Base-by-base conservation (phyloP, 495 filamentous ascomycete species). In the Penicillium cataractarum region DNA sequence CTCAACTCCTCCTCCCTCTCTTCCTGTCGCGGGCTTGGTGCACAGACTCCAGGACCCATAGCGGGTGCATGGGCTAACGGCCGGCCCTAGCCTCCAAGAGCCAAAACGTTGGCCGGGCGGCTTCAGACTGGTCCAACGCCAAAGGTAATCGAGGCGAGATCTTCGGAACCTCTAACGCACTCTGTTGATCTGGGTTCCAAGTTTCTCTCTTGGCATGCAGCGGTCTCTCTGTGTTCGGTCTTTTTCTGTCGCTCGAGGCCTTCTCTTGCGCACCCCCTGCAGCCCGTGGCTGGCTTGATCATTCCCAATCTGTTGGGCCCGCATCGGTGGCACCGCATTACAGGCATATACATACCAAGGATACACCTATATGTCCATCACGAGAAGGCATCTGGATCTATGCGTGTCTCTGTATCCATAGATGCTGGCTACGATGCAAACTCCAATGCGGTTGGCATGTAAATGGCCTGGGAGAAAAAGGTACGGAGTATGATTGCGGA, bases 21-120 rank as follows among this genome's bases (percentile, higher is more conserved):
- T 19, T 21, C 32, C 35, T 22, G 24, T 19, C 26, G 21, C 33
- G 55, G 55, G 55, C 33, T 13, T 31, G 37, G 61, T 39, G 68
- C 68, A 71, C 63, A 71, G 68, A 71, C 68, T 32, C 54, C 49
- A 46, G 19, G 64, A 49, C 57, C 60, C 68, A 63, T 63, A 61
- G 57, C 61, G 63, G 61, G 59, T 64, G 57, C 64, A 64, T 68
- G 55, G 68, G 31, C 48, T 53, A 71, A 71, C 68, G 68, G 68
- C 64, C 65, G 59, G 62, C 54, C 40, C 56, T 52, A 48, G n/a
- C n/a, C n/a, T n/a, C n/a, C n/a, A n/a, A n/a, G 44, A 62, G 65
- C 55, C 63, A 35, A 46, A 67, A 49, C 63, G 54, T 62, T 56
- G 44, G 60, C 32, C 31, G 21, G 27, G 32, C 59, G 48, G 35